Base-by-base conservation (phyloP, 441 rosid species). In the Populus trichocarpa region DNA sequence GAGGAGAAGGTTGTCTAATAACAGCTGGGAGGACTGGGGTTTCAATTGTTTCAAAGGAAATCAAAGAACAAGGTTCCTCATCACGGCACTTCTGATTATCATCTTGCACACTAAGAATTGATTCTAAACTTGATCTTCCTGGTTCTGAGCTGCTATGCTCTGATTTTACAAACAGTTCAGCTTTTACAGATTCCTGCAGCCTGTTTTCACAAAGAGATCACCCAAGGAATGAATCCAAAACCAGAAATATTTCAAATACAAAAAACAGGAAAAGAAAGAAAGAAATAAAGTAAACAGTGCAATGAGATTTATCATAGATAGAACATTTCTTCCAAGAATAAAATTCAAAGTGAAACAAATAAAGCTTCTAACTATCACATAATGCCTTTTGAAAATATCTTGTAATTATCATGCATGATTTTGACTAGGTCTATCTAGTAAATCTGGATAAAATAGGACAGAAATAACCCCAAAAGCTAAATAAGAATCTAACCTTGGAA, bases 1-100 rank as follows among this genome's bases (percentile, higher is more conserved):
- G 98, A 79, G 99, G 97, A 84, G 97, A 92, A 75, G 98, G 99
- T 69, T 96, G 98, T 84, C 97, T 89, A 82, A 88, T 82, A 64
- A 92, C 68, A 67, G 80, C 86, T 61, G 82, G 80, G 53, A 83
- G 85, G 69, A 71, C 79, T 69, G 87, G 86, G 53, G 61, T 80
- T 85, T 91, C 97, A 67, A 84, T 68, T 82, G 89, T 85, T 72
- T 96, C 99, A 77, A 96, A 96, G 75, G 99, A 93, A 83, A 96
- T 96, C 98, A 96, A 87, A 36, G 92, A 78, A 67, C 76, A 42
- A 84, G 89, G 93, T 81, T 91, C 97, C 77, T 88, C 90, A 36
- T 86, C 77, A 67, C 30, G 80, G 75, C 69, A 66, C 75, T 64
- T 87, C 82, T 86, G 86, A 78, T 32, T 82, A 69, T 77, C 88